A percentile compares a stretch with the other conserved stretches of the same genome.
Conservation (phyloP, 768 basidiomycete genomes). For the Rossbeevera mucosa region DNA sequence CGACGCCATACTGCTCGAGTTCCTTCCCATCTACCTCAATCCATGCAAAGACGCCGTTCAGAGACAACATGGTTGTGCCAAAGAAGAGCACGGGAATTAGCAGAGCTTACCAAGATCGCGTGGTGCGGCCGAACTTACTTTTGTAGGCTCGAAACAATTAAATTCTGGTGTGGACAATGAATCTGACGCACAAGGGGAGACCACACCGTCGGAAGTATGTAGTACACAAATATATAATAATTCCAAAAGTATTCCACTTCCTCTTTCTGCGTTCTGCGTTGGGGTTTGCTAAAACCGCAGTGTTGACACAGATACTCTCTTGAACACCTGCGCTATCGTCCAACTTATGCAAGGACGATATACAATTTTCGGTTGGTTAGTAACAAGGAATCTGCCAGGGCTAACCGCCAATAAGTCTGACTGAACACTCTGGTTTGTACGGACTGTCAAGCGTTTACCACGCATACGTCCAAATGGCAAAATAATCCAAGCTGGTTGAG, state of each 20-base stretch:
- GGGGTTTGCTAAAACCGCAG: neutral
- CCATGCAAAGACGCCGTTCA: slow-evolving; percentile 22
- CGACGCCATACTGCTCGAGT: slow-evolving; percentile 25
- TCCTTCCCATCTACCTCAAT: slow-evolving; percentile 25
- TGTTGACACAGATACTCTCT: neutral
- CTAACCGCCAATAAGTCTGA: neutral
- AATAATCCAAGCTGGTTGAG: neutral
- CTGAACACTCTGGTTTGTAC: neutral
- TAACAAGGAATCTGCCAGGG: slow-evolving; percentile 37
- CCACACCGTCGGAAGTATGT: too few relatives aligned
- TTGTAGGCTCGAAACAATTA: neutral
- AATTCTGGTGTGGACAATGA: too few relatives aligned
- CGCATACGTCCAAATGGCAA: neutral
- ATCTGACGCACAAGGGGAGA: too few relatives aligned
- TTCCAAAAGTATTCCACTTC: too few relatives aligned
- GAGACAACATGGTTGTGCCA: slow-evolving; percentile 18
- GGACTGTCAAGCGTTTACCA: slow-evolving; percentile 7
- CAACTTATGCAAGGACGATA: slow-evolving; percentile 29
- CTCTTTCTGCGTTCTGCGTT: neutral
- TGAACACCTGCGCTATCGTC: neutral
- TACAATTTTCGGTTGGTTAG: slow-evolving; percentile 41
- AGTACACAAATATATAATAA: too few relatives aligned
- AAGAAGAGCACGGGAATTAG: neutral
- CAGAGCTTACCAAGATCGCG: neutral
- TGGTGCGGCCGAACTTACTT: neutral